Evolutionary conservation across 306 rosid genomes (phyloP).

Genomic region (Gastrolobium bilobum): DNA sequence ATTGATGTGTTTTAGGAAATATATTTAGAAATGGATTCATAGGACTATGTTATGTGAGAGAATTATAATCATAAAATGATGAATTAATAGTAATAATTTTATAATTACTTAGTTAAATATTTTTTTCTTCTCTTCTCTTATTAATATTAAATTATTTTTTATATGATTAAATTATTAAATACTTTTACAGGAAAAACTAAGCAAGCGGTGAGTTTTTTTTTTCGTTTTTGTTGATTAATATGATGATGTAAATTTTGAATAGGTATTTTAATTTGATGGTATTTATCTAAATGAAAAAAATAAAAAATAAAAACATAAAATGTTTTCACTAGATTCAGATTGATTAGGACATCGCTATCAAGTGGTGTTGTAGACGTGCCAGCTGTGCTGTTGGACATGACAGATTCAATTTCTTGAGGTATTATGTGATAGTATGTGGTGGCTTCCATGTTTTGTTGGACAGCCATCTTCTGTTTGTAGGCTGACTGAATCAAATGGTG

Average conservation of each 20-base stretch:
- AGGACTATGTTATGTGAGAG: not conserved
- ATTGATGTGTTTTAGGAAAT: constrained; percentile 4
- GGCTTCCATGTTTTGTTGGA: constrained; percentile 42
- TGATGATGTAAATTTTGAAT: too few species aligned
- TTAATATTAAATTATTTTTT: too few species aligned
- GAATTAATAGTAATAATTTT: too few species aligned
- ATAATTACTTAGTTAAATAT: too few species aligned
- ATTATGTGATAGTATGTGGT: constrained; percentile 17
- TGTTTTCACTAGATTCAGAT: constrained; percentile 28
- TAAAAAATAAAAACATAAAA: not conserved
- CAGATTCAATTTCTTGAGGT: constrained; percentile 42
- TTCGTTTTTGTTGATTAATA: too few species aligned
- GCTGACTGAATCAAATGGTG: constrained; percentile 40
- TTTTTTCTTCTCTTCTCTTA: too few species aligned
- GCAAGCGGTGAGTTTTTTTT: too few species aligned
- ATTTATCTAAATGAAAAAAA: not conserved
- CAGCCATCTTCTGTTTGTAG: constrained; percentile 40
- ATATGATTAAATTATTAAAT: too few species aligned
- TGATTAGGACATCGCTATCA: constrained; percentile 45
- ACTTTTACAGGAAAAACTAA: too few species aligned
- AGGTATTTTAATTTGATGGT: too few species aligned
- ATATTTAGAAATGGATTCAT: too few species aligned
- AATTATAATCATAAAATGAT: too few species aligned
- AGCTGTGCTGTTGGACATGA: constrained; percentile 57
- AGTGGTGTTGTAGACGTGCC: constrained; percentile 33